Base-by-base conservation (phyloP, 805 yeast species). In the Isabelozyma pseudorhagii region DNA sequence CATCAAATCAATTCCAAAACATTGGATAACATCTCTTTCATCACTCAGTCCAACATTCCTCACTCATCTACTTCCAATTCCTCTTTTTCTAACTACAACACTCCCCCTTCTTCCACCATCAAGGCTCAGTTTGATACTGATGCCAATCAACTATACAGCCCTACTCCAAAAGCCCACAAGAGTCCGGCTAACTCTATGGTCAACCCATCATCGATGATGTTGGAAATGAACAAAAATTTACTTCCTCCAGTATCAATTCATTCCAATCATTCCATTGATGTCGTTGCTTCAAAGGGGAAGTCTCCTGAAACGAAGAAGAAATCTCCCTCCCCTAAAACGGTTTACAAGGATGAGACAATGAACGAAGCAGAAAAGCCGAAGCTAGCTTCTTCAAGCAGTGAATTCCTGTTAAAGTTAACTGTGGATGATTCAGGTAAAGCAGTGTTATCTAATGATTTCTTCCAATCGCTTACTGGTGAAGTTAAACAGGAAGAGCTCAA, bases 391-490 rank as follows among this genome's bases (percentile, higher is more conserved):
- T 15, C 36, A 14, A 21, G 10, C 28, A 48, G 46, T 38, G 69
- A 63, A 47, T 71, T 70, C 50, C 65, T 61, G 53, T 60, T 73
- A 53, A 63, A 64, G 43, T 58, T 73, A 42, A 70, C 66, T 55
- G 63, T 74, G 41, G 77, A 74, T 51, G 75, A 69, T 44, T 64
- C 61, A 58, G 78, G 78, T 8, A 68, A 68, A 46, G 78, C 78
- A 7, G 66, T 64, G 8, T 66, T 74, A 50, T 62, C 69, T 9
- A 54, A 54, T 18, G 63, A 63, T 46, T 53, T 58, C 46, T 54
- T 60, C 44, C 44, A 42, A 6, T 21, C 50, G 1, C 8, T 41
- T 8, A 17, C 39, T 10, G 31, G 36, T 25, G n/a, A 31, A 31
- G 36, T 31, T 31, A 31, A 31, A 13, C 10, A 31, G 36, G 36